These are phyloP conservation scores for Polyrhizophydium stewartii DNA, from an alignment of 371 early-diverging fungal genomes.

Conservation along the genomic window DNA sequence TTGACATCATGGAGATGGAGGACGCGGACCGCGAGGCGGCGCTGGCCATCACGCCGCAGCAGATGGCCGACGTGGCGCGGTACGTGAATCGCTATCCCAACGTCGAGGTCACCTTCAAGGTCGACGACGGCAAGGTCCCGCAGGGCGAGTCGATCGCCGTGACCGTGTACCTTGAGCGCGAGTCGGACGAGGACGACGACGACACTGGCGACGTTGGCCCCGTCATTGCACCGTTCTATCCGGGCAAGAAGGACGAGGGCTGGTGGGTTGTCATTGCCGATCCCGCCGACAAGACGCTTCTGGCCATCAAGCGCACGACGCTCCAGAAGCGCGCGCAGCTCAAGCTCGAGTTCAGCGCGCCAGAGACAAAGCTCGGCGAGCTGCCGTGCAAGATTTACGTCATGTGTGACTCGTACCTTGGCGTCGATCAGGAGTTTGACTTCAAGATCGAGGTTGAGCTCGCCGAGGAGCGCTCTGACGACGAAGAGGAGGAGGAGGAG, in stretches of 20 bases:
- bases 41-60: conserved; percentile 44
- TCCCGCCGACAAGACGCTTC: conserved; percentile 64
- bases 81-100: conserved; percentile 93
- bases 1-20: conserved; percentile 90
- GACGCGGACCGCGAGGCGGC: conserved; percentile 76
- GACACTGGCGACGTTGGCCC: conserved; percentile 60
- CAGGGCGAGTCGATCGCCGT: conserved; percentile 53
- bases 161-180: conserved; percentile 72
- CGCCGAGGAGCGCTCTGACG: conserved; percentile 16
- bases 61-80: conserved; percentile 73
- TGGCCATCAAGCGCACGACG: conserved; percentile 87
- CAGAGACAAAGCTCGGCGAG: conserved; percentile 58
- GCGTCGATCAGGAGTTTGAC: conserved; percentile 93
- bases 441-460: conserved; percentile 46
- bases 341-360: conserved; percentile 79
- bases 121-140: conserved; percentile 55
- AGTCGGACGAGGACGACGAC: conserved; percentile 68
- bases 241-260: conserved; percentile 84
- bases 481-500: conserved; percentile 13
- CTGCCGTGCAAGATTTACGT: conserved; percentile 72
- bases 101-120: conserved; percentile 73
- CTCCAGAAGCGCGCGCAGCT: conserved; percentile 63
- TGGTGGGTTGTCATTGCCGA: conserved; percentile 97
- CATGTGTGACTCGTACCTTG: conserved; percentile 91
- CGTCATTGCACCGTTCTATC: conserved; percentile 90